Base-by-base conservation (phyloP, 2,329 filamentous ascomycete species). In the Didymellaceae sp. region DNA sequence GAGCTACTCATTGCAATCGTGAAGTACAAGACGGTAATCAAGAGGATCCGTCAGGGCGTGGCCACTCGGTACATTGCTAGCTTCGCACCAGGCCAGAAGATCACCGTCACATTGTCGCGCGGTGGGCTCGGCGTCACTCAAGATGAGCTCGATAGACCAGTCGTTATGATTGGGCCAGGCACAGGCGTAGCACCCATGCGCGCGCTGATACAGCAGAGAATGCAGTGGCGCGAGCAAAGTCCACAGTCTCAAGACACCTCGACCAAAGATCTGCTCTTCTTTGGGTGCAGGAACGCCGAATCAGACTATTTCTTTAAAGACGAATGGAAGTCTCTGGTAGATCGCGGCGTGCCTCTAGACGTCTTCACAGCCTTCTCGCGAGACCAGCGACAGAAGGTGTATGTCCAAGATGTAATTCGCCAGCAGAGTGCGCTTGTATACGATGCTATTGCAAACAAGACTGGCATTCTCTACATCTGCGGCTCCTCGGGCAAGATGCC, bases 151-250 rank as follows among this genome's bases (percentile, higher is more conserved):
- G 67, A 73, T 4, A 75, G 70, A 6, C 88, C 91, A 0, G 81
- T 92, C 6, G 78, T 96, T 25, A 85, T 92, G 65, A 84, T 97
- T 44, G 91, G 87, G 1, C 89, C 92, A 0, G 92, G 92, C 2
- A 97, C 92, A 0, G 92, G 92, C 6, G 78, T 97, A 24, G 93
- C 92, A 0, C 92, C 93, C 0, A 85, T 96, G 64, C 86, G 92
- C 3, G 84, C 88, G 4, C 80, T 97, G 59, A 80, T 94, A n/a
- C 86, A 88, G 68, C 87, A 95, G 59, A 87, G 91, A 20, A 63
- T 70, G 16, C 46, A 59, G 7, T 78, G 76, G 75, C 63, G 71
- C 16, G 42, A 65, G 10, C 55, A 72, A 30, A n/a, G 25, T 1
- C n/a, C 22, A 2, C 28, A 32, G 13, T 14, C 25, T 1, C 35